Conservation (phyloP, 441 rosid genomes). For the Arabidopsis lyrata region DNA sequence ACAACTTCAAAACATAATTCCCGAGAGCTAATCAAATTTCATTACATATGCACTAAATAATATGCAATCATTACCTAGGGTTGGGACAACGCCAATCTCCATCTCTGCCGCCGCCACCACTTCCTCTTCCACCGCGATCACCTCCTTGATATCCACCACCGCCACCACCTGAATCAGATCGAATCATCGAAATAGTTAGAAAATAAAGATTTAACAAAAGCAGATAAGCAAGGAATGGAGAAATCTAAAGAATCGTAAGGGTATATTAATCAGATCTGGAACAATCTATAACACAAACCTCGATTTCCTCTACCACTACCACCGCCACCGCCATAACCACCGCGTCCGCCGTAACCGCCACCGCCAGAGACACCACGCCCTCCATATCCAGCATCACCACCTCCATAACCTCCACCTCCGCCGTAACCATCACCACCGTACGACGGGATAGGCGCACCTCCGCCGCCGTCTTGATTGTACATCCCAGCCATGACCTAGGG, state of each 20-base stretch:
- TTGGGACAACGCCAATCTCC: conserved; percentile 98
- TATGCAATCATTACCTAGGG: conserved; percentile 65
- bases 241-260: neutral
- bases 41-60: no score
- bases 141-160: conserved; percentile 81
- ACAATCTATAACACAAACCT: conserved; percentile 47
- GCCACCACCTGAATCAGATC: conserved; percentile 49
- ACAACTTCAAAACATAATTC: conserved; percentile 19
- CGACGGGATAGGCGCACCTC: conserved; percentile 58
- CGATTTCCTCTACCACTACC: conserved; percentile 70
- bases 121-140: conserved; percentile 81
- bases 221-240: neutral
- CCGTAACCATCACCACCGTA: conserved; percentile 49
- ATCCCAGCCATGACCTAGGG: conserved; percentile 66
- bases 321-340: conserved; percentile 56
- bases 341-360: conserved; percentile 54
- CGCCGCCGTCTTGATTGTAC: conserved; percentile 72
- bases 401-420: conserved; percentile 48
- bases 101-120: conserved; percentile 61
- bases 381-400: conserved; percentile 49
- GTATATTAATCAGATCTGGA: conserved; percentile 16
- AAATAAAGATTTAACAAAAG: neutral
- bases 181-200: conserved; percentile 9
- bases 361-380: conserved; percentile 56
- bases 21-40: neutral